Base-by-base conservation (phyloP, 257 asterid genomes). In the Osmanthus fragrans region DNA sequence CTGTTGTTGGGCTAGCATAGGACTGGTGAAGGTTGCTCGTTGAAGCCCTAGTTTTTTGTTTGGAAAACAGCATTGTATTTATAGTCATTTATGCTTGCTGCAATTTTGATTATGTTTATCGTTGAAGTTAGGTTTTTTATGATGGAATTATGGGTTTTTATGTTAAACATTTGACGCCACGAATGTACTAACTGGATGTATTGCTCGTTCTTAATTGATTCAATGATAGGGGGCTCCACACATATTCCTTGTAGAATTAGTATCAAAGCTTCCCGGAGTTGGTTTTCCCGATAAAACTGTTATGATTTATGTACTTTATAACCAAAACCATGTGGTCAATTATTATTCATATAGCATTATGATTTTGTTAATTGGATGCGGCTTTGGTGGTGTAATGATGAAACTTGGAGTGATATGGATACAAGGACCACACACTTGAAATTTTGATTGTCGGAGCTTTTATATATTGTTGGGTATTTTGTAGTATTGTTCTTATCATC, bases 181-280 rank as follows among this genome's bases (percentile, higher is more conserved):
- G 39, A 27, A 47, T 63, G 67, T 75, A 75, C 79, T 65, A 40
- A 37, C 70, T 86, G 76, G 68, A 77, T 23, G 27, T 21, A 42
- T 71, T 70, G 51, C 33, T 69, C 72, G 45, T 77, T 66, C 49
- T 80, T 75, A 65, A 58, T 76, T 76, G 70, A 79, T 63, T 56
- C 49, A 82, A 40, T 71, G 56, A 80, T 71, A 75, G 63, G 65
- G 47, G 34, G 9, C 18, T 63, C 19, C 34, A 1, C 10, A 3
- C 16, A 69, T 56, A 21, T 58, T 58, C 36, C 71, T 32, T 19
- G 34, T 76, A 34, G 54, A 29, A 40, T 27, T 73, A 73, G 68
- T 73, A 32, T 63, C 63, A 25, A 30, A 47, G 56, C 70, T 78
- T 56, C 76, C 69, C 36, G 73, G 45, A 66, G 68, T 68, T 74